Conservation (phyloP, 192 early-diverging fungal genomes). For the Coemansia umbellata region DNA sequence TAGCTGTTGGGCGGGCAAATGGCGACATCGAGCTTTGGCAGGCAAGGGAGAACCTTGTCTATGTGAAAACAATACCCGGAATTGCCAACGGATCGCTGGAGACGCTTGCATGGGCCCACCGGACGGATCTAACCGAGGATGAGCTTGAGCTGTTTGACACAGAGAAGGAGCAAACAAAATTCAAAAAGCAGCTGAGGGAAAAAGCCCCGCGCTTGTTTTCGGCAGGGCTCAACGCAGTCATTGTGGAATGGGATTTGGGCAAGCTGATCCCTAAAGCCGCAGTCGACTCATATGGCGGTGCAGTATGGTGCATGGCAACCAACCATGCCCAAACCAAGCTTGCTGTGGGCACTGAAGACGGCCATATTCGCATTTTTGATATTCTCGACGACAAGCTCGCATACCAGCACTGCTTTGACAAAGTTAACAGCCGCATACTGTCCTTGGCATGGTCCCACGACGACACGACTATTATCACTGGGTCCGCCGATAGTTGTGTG, state of each 20-base stretch:
- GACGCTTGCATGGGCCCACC: slow-evolving; percentile 78
- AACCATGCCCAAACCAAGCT: slow-evolving; percentile 72
- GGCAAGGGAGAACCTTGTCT: slow-evolving; percentile 60
- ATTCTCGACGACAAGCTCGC: slow-evolving; percentile 68
- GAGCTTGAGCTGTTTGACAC: slow-evolving; percentile 67
- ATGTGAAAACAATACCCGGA: slow-evolving; percentile 87
- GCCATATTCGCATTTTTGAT: slow-evolving; percentile 81
- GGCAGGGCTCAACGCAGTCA: slow-evolving; percentile 77
- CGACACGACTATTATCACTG: slow-evolving; percentile 69
- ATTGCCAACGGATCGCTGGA: slow-evolving; percentile 70
- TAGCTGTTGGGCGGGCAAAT: slow-evolving; percentile 87
- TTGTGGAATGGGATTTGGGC: slow-evolving; percentile 83
- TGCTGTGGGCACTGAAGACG: slow-evolving; percentile 93
- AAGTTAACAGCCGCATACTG: slow-evolving; percentile 63
- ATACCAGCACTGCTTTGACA: slow-evolving; percentile 67
- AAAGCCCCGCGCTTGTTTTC: slow-evolving; percentile 77
- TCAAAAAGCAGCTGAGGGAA: slow-evolving; percentile 45
- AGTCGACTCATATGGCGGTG: slow-evolving; percentile 81
- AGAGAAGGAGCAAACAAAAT: slow-evolving; percentile 55
- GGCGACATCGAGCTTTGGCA: slow-evolving; percentile 95
- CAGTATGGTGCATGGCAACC: slow-evolving; percentile 89
- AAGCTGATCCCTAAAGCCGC: slow-evolving; percentile 61
- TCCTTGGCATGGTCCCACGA: slow-evolving; percentile 81
- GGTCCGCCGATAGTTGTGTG: slow-evolving; percentile 78
- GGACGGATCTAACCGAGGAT: slow-evolving; percentile 56